Evolutionary conservation across 1,284 basidiomycete species (phyloP), one percentile per base, ranked within the genome.

Genomic region (Fomitiporia mediterranea): DNA sequence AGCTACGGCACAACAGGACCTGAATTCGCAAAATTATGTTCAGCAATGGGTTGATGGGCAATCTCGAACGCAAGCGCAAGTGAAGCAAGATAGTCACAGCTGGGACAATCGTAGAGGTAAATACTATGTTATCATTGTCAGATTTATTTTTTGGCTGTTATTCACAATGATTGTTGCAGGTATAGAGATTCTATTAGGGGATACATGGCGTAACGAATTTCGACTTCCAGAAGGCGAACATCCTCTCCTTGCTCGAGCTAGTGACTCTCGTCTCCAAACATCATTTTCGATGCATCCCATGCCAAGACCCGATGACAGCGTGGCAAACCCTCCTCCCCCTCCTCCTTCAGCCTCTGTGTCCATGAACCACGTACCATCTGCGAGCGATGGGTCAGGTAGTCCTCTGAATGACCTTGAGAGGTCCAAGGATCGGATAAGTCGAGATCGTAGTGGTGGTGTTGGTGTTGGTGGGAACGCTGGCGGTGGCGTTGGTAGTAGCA

Each of bases 41-140:
- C 51, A 54, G 25, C 56, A 54, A 23, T 58, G 56, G 56, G 55
- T 56, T 21, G 39, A 42, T 28, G 47, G 48, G 23, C 55, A 56
- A 23, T n/a, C n/a, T n/a, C n/a, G n/a, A n/a, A 27, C 39, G 19
- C 55, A 56, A 19, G 9, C 34, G 17, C 25, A 42, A 11, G n/a
- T 46, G 9, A 17, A 35, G 30, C 51, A 42, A 30, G 30, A 53
- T 13, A n/a, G 25, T 8, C 27, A 43, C 1, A 13, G 13, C 1
- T 44, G 42, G 51, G 27, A 15, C 23, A 15, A 2, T 15, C 25
- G 15, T 25, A 28, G 8, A 46, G 25, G n/a, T 28, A 46, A n/a
- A n/a, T n/a, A n/a, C n/a, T n/a, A n/a, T n/a, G n/a, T n/a, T n/a
- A n/a, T n/a, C n/a, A n/a, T n/a, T n/a, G n/a, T n/a, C n/a, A n/a